Evolutionary conservation across 2,329 filamentous ascomycete species (phyloP), one percentile per base, ranked within the genome.

Genomic region (Ophiostoma himal-ulmi): DNA sequence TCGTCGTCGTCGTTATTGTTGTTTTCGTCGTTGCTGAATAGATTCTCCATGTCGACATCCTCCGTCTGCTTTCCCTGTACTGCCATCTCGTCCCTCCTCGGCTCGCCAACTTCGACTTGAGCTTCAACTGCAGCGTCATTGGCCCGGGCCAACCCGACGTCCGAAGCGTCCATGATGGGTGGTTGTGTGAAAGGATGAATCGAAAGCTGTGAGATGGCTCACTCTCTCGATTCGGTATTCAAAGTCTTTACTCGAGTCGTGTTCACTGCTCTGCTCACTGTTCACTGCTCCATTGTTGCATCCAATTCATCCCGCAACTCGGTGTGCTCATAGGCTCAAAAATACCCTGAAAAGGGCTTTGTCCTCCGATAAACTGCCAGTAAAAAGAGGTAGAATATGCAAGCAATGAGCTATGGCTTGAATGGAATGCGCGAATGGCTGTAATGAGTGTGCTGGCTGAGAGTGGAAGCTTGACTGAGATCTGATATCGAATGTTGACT

Each of bases 231-330:
- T 22, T 7, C 17, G 34, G 17, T 26, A 30, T 34, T 20, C 57
- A 62, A 39, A 36, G 37, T 39, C 14, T 17, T 37, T 41, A 36
- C 20, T 39, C 36, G 10, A 22, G 34, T 39, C 30, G 20, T 22
- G 20, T 65, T 65, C 52, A 26, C 52, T 57, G 52, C 22, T 36
- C 57, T 36, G 57, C 17, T 65, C 36, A 36, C 36, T 36, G 14
- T n/a, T 64, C 57, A 64, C 57, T 64, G 62, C 11, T 65, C 62
- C 62, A 65, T 65, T 34, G 62, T 39, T 65, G 62, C 60, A 26
- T 34, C 34, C 39, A 34, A 64, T 64, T 64, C 60, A 34, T 64
- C 54, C 26, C 26, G 22, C 22, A 34, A 34, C 57, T 17, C 44
- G 44, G 5, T 10, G 60, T 57, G 52, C 30, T 34, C 11, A 17